Conservation (phyloP, 2,329 filamentous ascomycete species). For the Magnaporthiopsis incrustans region DNA sequence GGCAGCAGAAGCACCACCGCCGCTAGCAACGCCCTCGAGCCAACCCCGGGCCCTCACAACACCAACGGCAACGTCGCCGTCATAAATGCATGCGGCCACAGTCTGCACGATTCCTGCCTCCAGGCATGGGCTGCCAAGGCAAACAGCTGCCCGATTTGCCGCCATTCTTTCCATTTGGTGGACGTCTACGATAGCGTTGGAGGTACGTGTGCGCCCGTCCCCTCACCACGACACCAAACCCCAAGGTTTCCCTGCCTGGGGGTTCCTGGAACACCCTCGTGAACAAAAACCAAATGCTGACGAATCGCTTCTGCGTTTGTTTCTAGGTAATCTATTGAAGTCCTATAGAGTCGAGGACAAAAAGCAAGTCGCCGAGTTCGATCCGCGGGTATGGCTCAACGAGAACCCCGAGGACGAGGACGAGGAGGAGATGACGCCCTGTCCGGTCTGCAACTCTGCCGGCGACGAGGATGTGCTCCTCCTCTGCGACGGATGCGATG, state of each 20-base stretch:
- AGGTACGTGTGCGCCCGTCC: conserved; percentile 48
- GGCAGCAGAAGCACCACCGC: conserved; percentile 7
- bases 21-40: conserved; percentile 11
- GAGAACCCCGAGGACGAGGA: conserved; percentile 67
- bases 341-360: conserved; percentile 67
- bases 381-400: conserved; percentile 65
- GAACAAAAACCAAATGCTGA: not conserved
- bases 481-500: conserved; percentile 86
- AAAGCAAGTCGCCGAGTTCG: conserved; percentile 84
- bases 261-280: conserved; percentile 6
- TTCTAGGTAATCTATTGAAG: conserved; percentile 44
- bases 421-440: conserved; percentile 64
- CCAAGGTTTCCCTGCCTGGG: not conserved
- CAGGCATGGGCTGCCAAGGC: conserved; percentile 93
- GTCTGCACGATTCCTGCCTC: conserved; percentile 86
- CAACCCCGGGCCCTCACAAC: conserved; percentile 14
- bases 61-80: conserved; percentile 43
- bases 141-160: conserved; percentile 96
- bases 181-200: conserved; percentile 72
- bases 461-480: conserved; percentile 81
- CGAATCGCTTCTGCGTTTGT: not conserved
- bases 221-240: not conserved
- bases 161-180: conserved; percentile 83
- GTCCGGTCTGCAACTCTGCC: conserved; percentile 72
- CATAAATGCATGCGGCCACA: conserved; percentile 75